Evolutionary conservation across 164 flowering plant genomes (phyloP).

Genomic region (Vitis labrusca): DNA sequence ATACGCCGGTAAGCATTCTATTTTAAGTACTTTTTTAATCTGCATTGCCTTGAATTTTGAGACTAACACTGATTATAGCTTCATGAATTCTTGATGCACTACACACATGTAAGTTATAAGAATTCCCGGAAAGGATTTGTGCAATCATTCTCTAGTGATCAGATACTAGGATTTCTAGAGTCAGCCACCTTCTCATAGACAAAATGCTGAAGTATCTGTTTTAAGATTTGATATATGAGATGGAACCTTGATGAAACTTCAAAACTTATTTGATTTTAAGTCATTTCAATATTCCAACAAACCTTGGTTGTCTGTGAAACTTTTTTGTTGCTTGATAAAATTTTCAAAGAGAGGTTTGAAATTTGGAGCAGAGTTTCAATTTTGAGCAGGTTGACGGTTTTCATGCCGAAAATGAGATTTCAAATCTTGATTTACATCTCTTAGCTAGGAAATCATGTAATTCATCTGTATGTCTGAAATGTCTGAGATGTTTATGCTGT

Average conservation of each 20-base stretch:
- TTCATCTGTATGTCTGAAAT: background rate
- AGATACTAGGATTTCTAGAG: no score
- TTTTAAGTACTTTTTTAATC: no score
- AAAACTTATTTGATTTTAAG: background rate
- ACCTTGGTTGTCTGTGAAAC: background rate
- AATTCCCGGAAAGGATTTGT: no score
- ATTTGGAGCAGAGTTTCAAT: background rate
- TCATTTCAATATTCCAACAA: background rate
- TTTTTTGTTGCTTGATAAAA: background rate
- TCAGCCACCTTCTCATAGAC: no score
- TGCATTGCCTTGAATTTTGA: no score
- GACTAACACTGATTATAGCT: no score
- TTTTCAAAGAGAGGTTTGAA: background rate
- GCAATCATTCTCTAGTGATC: no score
- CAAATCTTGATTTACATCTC: background rate
- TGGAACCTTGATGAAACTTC: background rate
- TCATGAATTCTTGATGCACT: no score
- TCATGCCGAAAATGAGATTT: background rate
- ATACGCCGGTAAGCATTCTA: slow-evolving; percentile 57
- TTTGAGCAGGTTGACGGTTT: background rate
- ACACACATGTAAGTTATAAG: no score
- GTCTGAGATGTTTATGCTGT: background rate
- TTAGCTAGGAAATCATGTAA: no score
- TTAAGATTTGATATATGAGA: background rate
- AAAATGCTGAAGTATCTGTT: no score